Evolutionary conservation across 768 basidiomycete genomes (phyloP), one percentile per base, ranked within the genome.

Genomic region (Agaricus blazei): DNA sequence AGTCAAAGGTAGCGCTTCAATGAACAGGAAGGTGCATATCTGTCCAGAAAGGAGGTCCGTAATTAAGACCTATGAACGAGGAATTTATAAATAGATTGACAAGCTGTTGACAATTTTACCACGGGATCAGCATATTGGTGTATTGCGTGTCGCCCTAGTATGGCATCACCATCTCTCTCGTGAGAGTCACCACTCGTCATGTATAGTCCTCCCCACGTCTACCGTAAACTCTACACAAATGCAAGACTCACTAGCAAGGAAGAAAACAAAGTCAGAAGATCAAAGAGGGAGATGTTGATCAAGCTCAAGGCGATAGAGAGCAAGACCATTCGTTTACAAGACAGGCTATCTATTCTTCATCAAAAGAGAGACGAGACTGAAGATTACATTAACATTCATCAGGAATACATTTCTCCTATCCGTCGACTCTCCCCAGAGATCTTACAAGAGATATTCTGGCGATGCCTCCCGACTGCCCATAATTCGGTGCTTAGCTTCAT

Each of bases 401-500:
- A 50, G 2, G 34, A 56, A 12, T 42, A 54, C 14, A 34, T 53
- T 27, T 38, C 43, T 24, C 57, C 60, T 15, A 53, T 61, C n/a
- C 43, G 41, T 9, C 54, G 44, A 14, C 60, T 61, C 36, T 44
- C 51, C 12, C 42, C 43, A 26, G 49, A 52, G 9, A 45, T 61
- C 9, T 47, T 58, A 9, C 40, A 49, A 28, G 47, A 53, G n/a
- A 57, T 58, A 4, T 61, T 61, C 45, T 27, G 40, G 14, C 28
- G 48, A 24, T 60, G 59, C 28, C 59, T 60, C 7, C 59, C 59
- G 9, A 31, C 47, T 12, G 41, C 26, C 11, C 48, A 48, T 26
- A 60, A 57, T 46, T 40, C 59, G 9, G 56, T 52, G 9, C 50
- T 60, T 52, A 48, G 53, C 48, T 38, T 36, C 23, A 52, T 38